phyloP scores from a whole-genome alignment of 2,329 filamentous ascomycete genomes.

The Sporothrix phasma region DNA sequence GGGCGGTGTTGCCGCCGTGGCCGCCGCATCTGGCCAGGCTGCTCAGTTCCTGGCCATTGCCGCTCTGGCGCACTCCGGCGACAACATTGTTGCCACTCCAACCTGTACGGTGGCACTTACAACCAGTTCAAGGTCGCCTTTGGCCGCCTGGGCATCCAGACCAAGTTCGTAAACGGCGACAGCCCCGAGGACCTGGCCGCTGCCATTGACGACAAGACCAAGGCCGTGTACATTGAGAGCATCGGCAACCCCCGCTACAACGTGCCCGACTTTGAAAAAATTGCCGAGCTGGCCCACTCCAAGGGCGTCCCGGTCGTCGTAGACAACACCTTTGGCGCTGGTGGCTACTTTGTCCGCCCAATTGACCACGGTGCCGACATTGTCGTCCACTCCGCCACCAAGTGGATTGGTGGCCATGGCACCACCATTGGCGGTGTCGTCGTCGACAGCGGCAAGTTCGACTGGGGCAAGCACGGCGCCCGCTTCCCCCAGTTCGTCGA shows the following conservation, averaged over 20 bases:
- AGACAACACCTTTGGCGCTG: constrained; percentile 92
- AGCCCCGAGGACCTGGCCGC: constrained; percentile 66
- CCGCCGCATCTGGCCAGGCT: constrained; percentile 74
- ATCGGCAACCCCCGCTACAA: constrained; percentile 94
- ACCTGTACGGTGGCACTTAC: constrained; percentile 91
- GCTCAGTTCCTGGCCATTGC: constrained; percentile 87
- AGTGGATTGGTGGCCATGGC: constrained; percentile 95
- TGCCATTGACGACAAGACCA: constrained; percentile 85
- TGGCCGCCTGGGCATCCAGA: constrained; percentile 74
- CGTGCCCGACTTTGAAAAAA: constrained; percentile 79
- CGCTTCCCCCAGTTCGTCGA: constrained; percentile 92
- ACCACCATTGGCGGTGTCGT: constrained; percentile 84
- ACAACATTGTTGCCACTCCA: constrained; percentile 91
- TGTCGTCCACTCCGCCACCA: constrained; percentile 87
- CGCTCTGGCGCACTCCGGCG: constrained; percentile 74
- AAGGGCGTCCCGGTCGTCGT: constrained; percentile 60
- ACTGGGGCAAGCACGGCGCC: constrained; percentile 76
- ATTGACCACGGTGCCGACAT: constrained; percentile 91
- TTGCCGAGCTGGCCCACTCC: constrained; percentile 66
- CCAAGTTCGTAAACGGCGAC: constrained; percentile 81
- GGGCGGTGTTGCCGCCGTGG: constrained; percentile 78
- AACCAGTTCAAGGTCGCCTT: constrained; percentile 93
- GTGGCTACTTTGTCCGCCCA: constrained; percentile 77
- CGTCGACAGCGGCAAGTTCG: constrained; percentile 82
- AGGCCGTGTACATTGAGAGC: constrained; percentile 83